phyloP scores from a whole-genome alignment of 2,329 filamentous ascomycete genomes.

The Tricladium varicosporioides region DNA sequence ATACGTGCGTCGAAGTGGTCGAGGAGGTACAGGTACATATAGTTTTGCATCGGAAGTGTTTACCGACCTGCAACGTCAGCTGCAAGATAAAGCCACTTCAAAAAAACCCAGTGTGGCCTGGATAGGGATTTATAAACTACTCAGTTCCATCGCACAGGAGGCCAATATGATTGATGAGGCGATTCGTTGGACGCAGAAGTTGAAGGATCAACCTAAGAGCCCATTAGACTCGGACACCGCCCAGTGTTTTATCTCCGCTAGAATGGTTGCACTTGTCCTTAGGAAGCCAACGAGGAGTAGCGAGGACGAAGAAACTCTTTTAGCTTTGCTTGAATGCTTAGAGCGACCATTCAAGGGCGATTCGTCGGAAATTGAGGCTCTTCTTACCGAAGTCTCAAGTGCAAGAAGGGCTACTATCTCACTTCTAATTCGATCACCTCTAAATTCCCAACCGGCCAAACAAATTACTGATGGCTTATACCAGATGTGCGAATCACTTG shows the following conservation, averaged over 20 bases:
- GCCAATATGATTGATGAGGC: conserved; percentile 49
- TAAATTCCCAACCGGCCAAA: conserved; percentile 6
- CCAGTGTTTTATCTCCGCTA: conserved; percentile 51
- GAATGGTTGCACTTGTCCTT: conserved; percentile 53
- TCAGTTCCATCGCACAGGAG: conserved; percentile 49
- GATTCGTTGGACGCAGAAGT: conserved; percentile 51
- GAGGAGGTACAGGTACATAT: conserved; percentile 22
- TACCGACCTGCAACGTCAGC: conserved; percentile 19
- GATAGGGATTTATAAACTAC: conserved; percentile 43
- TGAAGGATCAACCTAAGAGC: conserved; percentile 31
- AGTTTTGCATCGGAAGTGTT: conserved; percentile 21
- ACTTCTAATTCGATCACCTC: conserved; percentile 37
- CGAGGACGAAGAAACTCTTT: conserved; percentile 42
- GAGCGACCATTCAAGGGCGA: conserved; percentile 60
- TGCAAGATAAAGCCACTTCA: conserved; percentile 21
- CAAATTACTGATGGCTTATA: conserved; percentile 23
- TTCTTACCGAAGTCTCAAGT: conserved; percentile 54
- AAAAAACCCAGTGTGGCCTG: conserved; percentile 15
- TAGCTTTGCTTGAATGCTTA: conserved; percentile 51
- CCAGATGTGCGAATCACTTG: conserved; percentile 51
- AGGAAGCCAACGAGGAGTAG: conserved; percentile 41
- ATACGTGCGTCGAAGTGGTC: conserved; percentile 51
- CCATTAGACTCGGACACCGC: conserved; percentile 30
- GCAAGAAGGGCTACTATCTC: conserved; percentile 54
- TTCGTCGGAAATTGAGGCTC: conserved; percentile 56